A percentile compares a stretch with the other conserved stretches of the same genome.
Evolutionary conservation across 2,329 filamentous ascomycete genomes (phyloP).

Genomic region (Paraphoma chrysanthemicola): DNA sequence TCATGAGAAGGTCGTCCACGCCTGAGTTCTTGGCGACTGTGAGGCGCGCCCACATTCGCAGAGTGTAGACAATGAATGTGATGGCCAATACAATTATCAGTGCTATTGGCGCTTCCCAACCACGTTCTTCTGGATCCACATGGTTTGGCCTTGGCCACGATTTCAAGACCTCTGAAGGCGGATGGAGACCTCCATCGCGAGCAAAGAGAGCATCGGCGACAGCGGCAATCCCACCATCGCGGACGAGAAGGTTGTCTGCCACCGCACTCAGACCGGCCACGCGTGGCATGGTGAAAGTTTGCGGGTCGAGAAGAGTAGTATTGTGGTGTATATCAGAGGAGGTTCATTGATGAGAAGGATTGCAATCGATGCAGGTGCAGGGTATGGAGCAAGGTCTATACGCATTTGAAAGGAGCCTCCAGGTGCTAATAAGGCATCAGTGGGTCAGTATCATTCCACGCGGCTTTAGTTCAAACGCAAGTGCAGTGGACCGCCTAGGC

Average conservation of each 20-base stretch:
- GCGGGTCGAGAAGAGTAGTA: not conserved
- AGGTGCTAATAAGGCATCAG: conserved; percentile 9
- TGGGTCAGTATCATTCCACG: conserved; percentile 12
- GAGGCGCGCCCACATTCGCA: conserved; percentile 57
- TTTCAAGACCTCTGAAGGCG: conserved; percentile 50
- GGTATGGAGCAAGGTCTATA: conserved; percentile 14
- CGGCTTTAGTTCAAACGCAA: conserved; percentile 10
- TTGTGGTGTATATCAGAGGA: not conserved
- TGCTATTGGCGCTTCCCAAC: conserved; percentile 52
- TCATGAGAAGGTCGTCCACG: conserved; percentile 56
- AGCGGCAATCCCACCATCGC: conserved; percentile 19
- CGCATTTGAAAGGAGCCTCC: conserved; percentile 7
- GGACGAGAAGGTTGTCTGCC: conserved; percentile 20
- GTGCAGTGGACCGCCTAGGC: not conserved
- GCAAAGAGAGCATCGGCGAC: conserved; percentile 17
- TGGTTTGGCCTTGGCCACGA: conserved; percentile 59
- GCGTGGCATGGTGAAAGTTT: conserved; percentile 9
- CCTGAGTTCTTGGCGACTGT: conserved; percentile 55
- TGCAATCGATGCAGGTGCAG: not conserved
- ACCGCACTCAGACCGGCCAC: conserved; percentile 4
- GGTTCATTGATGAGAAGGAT: conserved; percentile 1
- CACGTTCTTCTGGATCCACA: conserved; percentile 53
- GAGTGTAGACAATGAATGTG: conserved; percentile 49
- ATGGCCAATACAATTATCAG: conserved; percentile 50
- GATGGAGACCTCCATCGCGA: conserved; percentile 39